Evolutionary conservation across 169 alveolate species (phyloP), one percentile per base, ranked within the genome.

Genomic region (Plasmodium cynomolgi): DNA sequence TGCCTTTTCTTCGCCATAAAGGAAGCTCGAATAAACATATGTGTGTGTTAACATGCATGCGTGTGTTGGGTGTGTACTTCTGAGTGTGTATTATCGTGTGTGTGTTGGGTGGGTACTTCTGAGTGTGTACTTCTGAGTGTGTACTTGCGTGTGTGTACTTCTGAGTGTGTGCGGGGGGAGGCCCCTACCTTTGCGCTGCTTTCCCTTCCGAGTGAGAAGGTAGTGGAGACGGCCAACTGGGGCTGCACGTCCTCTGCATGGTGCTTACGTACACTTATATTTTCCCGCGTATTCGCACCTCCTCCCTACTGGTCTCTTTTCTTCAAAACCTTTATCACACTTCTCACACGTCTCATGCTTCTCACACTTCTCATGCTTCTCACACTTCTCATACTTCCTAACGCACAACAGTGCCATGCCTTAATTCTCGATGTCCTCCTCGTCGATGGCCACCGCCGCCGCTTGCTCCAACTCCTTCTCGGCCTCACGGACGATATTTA

Each of bases 401-500:
- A 47, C 31, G 50, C 20, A 13, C 58, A 1, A 47, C 20, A 11
- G 58, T 47, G 13, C 58, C 20, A 20, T 6, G 6, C 37, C 29
- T 85, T 33, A 85, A 56, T 85, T 85, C 29, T 85, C 93, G 9
- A 85, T 85, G 39, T 97, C 99, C 81, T 97, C 98, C 77, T 97
- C 99, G 84, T 98, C 99, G 79, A 98, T 98, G 23, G 99, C 98
- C 23, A 97, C 98, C 84, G 97, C 97, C 58, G 98, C 99, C 6
- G 99, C 99, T 71, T 97, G 98, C 93, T 94, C 98, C 77, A 98
- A 95, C 79, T 98, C 99, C 77, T 97, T 95, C 95, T 98, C 99
- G 62, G 98, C 97, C 92, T 97, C 98, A 62, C 97, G 95, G 33
- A 97, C 99, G 41, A 97, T 93, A 58, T 97, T 92, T 26, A 98